Conservation (phyloP, 495 filamentous ascomycete genomes). For the Penicillium silybi region DNA sequence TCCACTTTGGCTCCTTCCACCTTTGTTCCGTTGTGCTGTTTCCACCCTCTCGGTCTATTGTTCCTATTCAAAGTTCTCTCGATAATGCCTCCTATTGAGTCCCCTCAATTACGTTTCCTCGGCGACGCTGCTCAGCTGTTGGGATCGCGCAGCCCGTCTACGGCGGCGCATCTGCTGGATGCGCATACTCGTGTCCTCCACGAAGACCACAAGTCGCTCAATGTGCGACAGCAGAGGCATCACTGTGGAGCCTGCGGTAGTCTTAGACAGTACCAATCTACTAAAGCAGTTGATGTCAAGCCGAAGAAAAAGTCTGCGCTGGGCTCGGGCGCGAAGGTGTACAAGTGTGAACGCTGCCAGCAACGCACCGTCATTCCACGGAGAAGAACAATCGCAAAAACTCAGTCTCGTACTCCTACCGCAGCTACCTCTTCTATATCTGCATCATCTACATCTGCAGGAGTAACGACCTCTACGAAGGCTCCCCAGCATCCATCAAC, state of each 20-base stretch:
- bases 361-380: conserved; percentile 27
- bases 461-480: neutral
- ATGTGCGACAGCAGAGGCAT: conserved; percentile 33
- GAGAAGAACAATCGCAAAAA: conserved; percentile 13
- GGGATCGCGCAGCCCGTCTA: conserved; percentile 39
- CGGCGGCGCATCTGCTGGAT: conserved; percentile 45
- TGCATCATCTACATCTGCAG: neutral
- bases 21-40: neutral
- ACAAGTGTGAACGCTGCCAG: conserved; percentile 39
- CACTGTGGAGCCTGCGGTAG: conserved; percentile 53
- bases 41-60: neutral
- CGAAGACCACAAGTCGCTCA: conserved; percentile 36
- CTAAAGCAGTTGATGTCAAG: conserved; percentile 28
- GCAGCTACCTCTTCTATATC: conserved; percentile 6
- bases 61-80: neutral
- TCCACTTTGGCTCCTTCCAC: neutral
- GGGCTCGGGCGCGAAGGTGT: conserved; percentile 22
- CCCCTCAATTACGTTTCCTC: conserved; percentile 41
- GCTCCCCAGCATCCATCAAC: neutral
- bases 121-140: conserved; percentile 43
- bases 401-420: conserved; percentile 6
- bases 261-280: conserved; percentile 40
- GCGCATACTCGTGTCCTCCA: conserved; percentile 39
- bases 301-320: conserved; percentile 16
- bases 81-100: conserved; percentile 33